Evolutionary conservation across 1,139 yeast species (phyloP), one percentile per base, ranked within the genome.

Genomic region (Suhomyces atakaporum): DNA sequence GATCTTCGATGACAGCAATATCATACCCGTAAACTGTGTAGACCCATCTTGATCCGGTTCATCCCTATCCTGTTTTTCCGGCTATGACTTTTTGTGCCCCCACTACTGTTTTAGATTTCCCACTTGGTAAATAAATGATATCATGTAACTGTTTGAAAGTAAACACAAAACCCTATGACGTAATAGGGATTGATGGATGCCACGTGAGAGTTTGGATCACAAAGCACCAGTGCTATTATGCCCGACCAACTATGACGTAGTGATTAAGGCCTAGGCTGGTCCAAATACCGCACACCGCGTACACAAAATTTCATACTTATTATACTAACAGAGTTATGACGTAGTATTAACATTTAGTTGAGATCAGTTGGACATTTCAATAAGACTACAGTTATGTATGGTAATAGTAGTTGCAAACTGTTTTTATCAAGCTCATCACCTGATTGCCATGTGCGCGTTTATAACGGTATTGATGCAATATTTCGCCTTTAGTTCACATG

Each of bases 171-270:
- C 19, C n/a, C 25, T 18, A 31, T 38, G 42, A 38, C 38, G 42
- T 38, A 34, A 38, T 26, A 15, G 21, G n/a, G 25, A 22, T 19
- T 23, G 19, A 11, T 11, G 12, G 12, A 14, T n/a, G 24, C 30
- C 42, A 31, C 42, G 41, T 38, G 41, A 34, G 34, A 16, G 9
- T n/a, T n/a, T 19, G 26, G 12, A 14, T 12, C 41, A 38, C 38
- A 34, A 31, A 31, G 28, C 27, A n/a, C 16, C n/a, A 5, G 15
- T 4, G 26, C 15, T 24, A 18, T 25, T 18, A 18, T 24, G 20
- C 23, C 28, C 15, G 4, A 16, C 13, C 23, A 23, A 20, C 27
- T 34, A 38, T 38, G 42, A 38, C 42, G 42, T 38, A 31, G 38
- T 19, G 33, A 23, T 18, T n/a, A n/a, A 29, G 29, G 27, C 22